phyloP scores from a whole-genome alignment of 257 asterid genomes.

The Solanum chilense region DNA sequence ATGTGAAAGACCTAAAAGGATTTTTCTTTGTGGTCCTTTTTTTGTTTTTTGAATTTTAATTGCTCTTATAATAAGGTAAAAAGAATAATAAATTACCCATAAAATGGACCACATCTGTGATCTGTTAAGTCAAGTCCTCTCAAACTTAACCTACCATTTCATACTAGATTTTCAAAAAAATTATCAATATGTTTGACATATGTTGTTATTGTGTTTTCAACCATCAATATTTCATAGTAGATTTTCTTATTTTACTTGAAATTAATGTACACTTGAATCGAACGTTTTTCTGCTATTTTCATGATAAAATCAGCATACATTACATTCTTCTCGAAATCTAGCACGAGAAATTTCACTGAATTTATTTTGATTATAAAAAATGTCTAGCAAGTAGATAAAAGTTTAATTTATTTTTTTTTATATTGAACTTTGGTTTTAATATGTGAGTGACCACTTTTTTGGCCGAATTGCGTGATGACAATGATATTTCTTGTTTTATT shows the following conservation, averaged over 20 bases:
- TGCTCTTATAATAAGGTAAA: slow-evolving; percentile 3
- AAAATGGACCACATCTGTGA: slow-evolving; percentile 6
- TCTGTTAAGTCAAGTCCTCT: background rate
- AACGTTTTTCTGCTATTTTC: no score
- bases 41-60: background rate
- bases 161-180: no score
- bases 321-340: accelerated
- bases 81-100: background rate
- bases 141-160: background rate
- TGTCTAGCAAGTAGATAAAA: background rate
- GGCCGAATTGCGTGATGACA: slow-evolving; percentile 34
- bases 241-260: no score
- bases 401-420: background rate
- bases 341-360: no score
- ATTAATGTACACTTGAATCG: no score
- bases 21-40: slow-evolving; percentile 8
- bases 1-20: slow-evolving; percentile 3
- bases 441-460: slow-evolving; percentile 13
- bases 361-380: no score
- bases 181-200: background rate
- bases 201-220: background rate
- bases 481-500: slow-evolving; percentile 20
- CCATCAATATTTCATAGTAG: background rate
- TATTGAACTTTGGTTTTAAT: background rate
- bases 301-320: no score